Evolutionary conservation across 139 green algal species (phyloP), one percentile per base, ranked within the genome.

Genomic region (Tetraselmis striata): DNA sequence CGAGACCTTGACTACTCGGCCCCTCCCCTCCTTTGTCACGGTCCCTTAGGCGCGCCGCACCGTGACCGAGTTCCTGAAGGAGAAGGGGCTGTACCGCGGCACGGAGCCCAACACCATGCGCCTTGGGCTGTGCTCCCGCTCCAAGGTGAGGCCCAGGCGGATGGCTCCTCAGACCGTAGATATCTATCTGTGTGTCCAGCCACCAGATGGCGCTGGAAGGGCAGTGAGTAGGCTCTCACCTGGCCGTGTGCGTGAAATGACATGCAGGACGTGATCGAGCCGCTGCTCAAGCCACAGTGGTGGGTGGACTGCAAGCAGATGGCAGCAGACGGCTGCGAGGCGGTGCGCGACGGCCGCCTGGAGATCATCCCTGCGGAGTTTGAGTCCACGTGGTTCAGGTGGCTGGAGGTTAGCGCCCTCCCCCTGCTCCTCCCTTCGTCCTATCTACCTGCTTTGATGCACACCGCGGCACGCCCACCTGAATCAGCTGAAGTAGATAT

Each of bases 251-350:
- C n/a, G n/a, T n/a, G n/a, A n/a, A n/a, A n/a, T n/a, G n/a, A n/a
- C n/a, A n/a, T 67, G 45, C 45, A 67, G 45, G 97, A 99, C 89
- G 95, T 99, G n/a, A 99, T 99, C 58, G 97, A 99, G 91, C 97
- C 97, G 0, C 88, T 98, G 86, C 89, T 99, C 23, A 99, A 99
- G 90, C 96, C 96, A 30, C 91, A 95, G 89, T 98, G 94, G 94
- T 98, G 95, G 89, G 95, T 99, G 74, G 87, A 90, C 84, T 98
- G 95, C 86, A 82, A 90, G 76, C 83, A 93, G 77, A 97, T 98
- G 94, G 96, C 93, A 18, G 89, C 89, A 0, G 86, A 90, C 25
- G 93, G 87, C 18, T 93, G 90, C 45, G 86, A 85, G 27, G 96
- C 94, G 2, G 96, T 95, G 32, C 79, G 92, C n/a, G 87, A 93